Evolutionary conservation across 1,284 basidiomycete genomes (phyloP), one percentile per base, ranked within the genome.

Genomic region (Stygiomarasmius scandens): DNA sequence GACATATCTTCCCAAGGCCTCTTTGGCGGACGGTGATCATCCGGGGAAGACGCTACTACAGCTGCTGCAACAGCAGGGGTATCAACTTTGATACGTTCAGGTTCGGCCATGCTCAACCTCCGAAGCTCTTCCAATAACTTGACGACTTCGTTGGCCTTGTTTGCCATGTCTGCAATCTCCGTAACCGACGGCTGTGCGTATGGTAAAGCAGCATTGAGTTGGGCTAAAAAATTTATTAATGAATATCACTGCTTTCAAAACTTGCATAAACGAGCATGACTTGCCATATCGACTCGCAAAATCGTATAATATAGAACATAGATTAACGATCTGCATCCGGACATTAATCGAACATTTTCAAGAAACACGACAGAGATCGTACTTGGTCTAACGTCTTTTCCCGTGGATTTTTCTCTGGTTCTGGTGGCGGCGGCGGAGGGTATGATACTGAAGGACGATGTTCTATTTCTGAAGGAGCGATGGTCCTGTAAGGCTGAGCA

Each of bases 1-100:
- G 78, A 73, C 69, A 85, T 76, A 60, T 90, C 89, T 69, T 91
- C 89, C 89, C 89, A 91, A 44, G 88, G 88, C 53, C 89, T 70
- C 67, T 91, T 91, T 19, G 87, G 89, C 4, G 84, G 79, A 19
- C 89, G 80, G 62, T 77, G 69, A 58, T 77, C 76, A 41, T 79
- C 77, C n/a, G 71, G 66, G 32, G 72, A 68, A 29, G 63, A 66
- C 16, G 67, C 51, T 16, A 65, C 54, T 27, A 47, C 38, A 41
- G 49, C 46, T 55, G 58, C 22, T 11, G 34, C 23, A 20, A 54
- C 56, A 54, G 58, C 19, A n/a, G 27, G 22, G 20, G 55, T 55
- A 11, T 73, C 68, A 49, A 69, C 61, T 55, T 75, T 74, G 50
- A 64, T 60, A n/a, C 68, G 65, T 29, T 75, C 75, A n/a, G 60